Percentiles rank a stretch among this genome's conserved stretches.
Evolutionary conservation across 306 rosid species (phyloP).

Genomic region (Trifolium subterraneum): DNA sequence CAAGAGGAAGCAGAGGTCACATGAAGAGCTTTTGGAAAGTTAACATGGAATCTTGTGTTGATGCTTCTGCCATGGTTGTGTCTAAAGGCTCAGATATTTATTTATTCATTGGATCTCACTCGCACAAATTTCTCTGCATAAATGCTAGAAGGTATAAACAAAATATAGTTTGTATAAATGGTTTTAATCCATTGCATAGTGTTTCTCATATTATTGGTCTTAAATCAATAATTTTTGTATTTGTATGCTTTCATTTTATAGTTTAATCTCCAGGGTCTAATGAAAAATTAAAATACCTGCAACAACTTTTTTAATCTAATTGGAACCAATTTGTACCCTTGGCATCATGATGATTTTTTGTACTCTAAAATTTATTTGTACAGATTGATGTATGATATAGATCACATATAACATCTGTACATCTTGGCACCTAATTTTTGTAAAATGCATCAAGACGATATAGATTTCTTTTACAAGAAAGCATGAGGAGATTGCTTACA

Average conservation of each 20-base stretch:
- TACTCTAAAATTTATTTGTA: constrained; percentile 8
- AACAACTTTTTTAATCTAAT: background rate
- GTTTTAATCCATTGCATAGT: constrained; percentile 12
- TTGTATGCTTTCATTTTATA: constrained; percentile 18
- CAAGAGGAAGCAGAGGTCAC: constrained; percentile 51
- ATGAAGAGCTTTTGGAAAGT: constrained; percentile 76
- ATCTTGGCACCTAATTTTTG: constrained; percentile 28
- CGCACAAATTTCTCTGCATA: constrained; percentile 78
- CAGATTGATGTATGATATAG: constrained; percentile 25
- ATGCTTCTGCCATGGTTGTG: constrained; percentile 88
- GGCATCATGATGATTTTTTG: constrained; percentile 18
- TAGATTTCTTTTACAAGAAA: constrained; percentile 11
- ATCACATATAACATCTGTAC: constrained; percentile 18
- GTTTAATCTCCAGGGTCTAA: constrained; percentile 26
- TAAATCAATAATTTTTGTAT: constrained; percentile 15
- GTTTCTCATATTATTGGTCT: constrained; percentile 15
- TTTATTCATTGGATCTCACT: constrained; percentile 91
- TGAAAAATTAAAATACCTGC: background rate
- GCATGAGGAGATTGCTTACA: constrained; percentile 9
- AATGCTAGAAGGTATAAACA: constrained; percentile 76
- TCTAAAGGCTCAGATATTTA: constrained; percentile 56
- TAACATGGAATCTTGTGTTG: constrained; percentile 87
- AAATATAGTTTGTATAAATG: constrained; percentile 21
- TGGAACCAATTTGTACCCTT: background rate
- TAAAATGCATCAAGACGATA: constrained; percentile 2